These are phyloP conservation scores for Chalara sp. DNA, from an alignment of 2,329 filamentous ascomycete species.

Conservation along the genomic window DNA sequence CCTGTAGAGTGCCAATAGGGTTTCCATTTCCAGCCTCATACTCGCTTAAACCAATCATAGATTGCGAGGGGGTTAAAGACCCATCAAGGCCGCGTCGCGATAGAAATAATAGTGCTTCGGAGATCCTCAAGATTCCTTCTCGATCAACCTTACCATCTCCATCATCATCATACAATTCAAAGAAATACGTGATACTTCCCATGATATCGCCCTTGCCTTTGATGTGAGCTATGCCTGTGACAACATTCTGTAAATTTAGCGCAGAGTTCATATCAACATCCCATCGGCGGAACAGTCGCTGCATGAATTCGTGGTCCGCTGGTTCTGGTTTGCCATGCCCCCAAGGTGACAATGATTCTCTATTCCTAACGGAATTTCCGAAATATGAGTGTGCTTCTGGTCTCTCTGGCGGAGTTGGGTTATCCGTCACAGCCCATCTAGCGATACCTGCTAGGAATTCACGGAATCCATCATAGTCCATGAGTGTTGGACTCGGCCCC, in stretches of 20 bases:
- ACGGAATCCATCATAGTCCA: slow-evolving; percentile 96
- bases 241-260: slow-evolving; percentile 84
- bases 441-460: slow-evolving; percentile 87
- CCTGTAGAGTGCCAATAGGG: slow-evolving; percentile 31
- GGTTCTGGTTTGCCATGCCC: slow-evolving; percentile 57
- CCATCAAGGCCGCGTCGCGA: slow-evolving; percentile 83
- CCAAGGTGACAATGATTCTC: slow-evolving; percentile 38
- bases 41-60: slow-evolving; percentile 45
- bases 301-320: slow-evolving; percentile 92
- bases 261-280: slow-evolving; percentile 71
- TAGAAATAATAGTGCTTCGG: slow-evolving; percentile 86
- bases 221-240: slow-evolving; percentile 81
- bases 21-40: slow-evolving; percentile 29
- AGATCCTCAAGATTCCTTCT: slow-evolving; percentile 91
- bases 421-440: slow-evolving; percentile 89
- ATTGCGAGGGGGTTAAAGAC: slow-evolving; percentile 57
- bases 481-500: slow-evolving; percentile 81
- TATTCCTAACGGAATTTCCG: slow-evolving; percentile 43
- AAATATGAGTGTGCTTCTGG: slow-evolving; percentile 53
- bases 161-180: slow-evolving; percentile 93
- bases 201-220: slow-evolving; percentile 95
- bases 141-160: slow-evolving; percentile 86
- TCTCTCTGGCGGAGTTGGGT: slow-evolving; percentile 54
- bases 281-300: slow-evolving; percentile 81
- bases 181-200: slow-evolving; percentile 96